Base-by-base conservation (phyloP, 345 rosid genomes). In the Lumnitzera littorea region DNA sequence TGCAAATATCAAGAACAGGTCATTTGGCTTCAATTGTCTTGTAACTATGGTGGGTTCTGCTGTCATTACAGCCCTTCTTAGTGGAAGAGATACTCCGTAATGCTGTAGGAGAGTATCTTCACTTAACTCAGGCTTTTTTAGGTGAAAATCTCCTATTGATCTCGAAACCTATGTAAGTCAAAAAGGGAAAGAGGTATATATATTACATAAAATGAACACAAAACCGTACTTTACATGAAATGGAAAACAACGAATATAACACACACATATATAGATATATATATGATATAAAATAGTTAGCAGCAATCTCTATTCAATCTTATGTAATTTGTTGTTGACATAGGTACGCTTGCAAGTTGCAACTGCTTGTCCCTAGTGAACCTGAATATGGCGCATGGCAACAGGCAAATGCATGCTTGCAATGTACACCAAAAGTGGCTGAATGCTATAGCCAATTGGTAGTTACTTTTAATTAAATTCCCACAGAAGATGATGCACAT, bases 91-190 rank as follows among this genome's bases (percentile, higher is more conserved):
- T 27, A 60, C 49, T 13, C 62, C 62, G 11, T 51, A 57, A 24
- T 50, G 56, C n/a, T 31, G 56, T 6, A 61, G 56, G 11, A 51
- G 31, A 61, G 64, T 48, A 31, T 15, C 15, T 20, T 51, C 50
- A 51, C 52, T 58, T 23, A 65, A 65, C 57, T 65, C 62, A 10
- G 62, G 62, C 52, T 59, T 65, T 57, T 65, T 65, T 57, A 65
- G 56, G 29, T 65, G 58, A 29, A 65, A 58, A 46, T 65, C 69
- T 25, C 69, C 69, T 10, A 65, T 65, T 43, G 69, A 65, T 65
- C 69, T 57, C 5, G 69, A 65, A 46, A 65, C 69, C 69, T 65
- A 29, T 20, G 50, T 46, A 65, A 12, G 46, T n/a, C 2, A 12
- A 55, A 15, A 11, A n/a, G 31, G 48, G 25, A 16, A 46, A 58